Conservation (phyloP, 331 rosid genomes). For the Cydonia oblonga region DNA sequence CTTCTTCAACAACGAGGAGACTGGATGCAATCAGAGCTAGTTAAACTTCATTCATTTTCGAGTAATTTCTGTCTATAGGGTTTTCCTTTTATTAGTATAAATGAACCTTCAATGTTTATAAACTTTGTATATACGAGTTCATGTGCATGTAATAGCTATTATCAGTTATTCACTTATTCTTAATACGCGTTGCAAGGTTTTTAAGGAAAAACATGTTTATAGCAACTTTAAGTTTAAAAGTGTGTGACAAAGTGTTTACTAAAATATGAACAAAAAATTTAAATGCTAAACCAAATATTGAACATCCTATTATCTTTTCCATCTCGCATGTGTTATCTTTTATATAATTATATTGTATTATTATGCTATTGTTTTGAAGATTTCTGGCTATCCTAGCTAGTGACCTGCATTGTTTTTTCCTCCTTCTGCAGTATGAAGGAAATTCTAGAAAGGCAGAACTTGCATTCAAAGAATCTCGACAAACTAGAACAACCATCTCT, state of each 20-base stretch:
- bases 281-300: not conserved
- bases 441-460: slow-evolving; percentile 54
- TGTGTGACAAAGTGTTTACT: not conserved
- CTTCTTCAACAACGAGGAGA: not conserved
- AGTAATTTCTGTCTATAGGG: not conserved
- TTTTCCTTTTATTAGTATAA: not conserved
- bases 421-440: slow-evolving; percentile 54
- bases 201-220: not conserved
- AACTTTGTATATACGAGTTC: no score
- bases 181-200: not conserved
- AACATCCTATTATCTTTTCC: not conserved
- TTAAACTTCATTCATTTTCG: not conserved
- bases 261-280: not conserved
- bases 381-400: not conserved
- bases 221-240: no score
- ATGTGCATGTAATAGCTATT: no score
- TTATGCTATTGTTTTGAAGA: not conserved
- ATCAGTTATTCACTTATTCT: no score
- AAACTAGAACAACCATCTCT: slow-evolving; percentile 73
- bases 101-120: not conserved
- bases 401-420: not conserved
- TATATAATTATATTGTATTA: not conserved
- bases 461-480: slow-evolving; percentile 70
- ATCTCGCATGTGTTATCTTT: not conserved
- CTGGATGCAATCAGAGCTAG: not conserved